phyloP scores from a whole-genome alignment of 2,329 filamentous ascomycete species.

The Botrytis porri region DNA sequence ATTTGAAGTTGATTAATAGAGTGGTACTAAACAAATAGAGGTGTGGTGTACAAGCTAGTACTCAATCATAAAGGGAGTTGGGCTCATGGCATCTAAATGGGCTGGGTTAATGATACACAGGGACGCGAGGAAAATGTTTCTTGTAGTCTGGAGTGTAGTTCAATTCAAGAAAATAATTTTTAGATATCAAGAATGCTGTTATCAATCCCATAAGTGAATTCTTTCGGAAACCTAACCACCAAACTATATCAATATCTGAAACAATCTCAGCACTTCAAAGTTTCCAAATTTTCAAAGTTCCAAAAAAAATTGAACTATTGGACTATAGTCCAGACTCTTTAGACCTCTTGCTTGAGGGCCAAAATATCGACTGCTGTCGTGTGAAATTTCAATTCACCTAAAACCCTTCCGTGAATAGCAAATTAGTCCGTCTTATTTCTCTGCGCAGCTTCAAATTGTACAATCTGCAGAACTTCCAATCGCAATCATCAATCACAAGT shows the following conservation, averaged over 20 bases:
- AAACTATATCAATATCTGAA: background rate
- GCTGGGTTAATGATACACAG: accelerated
- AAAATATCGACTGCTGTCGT: background rate
- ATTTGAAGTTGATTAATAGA: background rate
- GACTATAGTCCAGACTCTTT: too few species aligned
- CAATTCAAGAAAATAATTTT: background rate
- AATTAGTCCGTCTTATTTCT: background rate
- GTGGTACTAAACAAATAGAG: background rate
- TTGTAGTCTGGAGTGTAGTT: background rate
- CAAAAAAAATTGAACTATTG: too few species aligned
- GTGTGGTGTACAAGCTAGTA: too few species aligned
- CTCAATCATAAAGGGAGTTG: too few species aligned
- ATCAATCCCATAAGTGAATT: background rate
- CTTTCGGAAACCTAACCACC: accelerated
- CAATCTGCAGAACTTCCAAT: background rate
- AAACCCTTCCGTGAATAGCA: background rate
- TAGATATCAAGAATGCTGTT: background rate
- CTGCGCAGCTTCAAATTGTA: background rate
- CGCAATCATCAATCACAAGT: background rate
- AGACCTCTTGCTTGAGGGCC: background rate
- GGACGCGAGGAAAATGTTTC: background rate
- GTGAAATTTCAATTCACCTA: background rate
- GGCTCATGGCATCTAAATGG: accelerated
- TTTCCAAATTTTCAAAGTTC: accelerated
- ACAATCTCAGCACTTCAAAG: background rate